phyloP scores from a whole-genome alignment of 257 asterid genomes.

The Lycium barbarum region DNA sequence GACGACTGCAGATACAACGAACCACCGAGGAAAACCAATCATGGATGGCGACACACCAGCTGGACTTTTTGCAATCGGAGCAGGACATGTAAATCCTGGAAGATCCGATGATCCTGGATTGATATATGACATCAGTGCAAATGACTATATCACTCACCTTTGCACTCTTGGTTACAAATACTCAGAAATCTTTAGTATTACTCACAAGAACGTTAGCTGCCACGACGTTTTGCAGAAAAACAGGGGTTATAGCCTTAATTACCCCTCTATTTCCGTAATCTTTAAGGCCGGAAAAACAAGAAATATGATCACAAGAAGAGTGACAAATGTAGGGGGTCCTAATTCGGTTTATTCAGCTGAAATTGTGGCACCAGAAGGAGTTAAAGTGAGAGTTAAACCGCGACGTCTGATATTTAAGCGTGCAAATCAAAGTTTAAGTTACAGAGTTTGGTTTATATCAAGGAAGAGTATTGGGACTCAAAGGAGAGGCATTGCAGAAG shows the following conservation, averaged over 20 bases:
- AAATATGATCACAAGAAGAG: constrained; percentile 59
- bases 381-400: constrained; percentile 73
- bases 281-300: constrained; percentile 60
- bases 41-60: constrained; percentile 85
- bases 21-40: constrained; percentile 74
- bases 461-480: constrained; percentile 47
- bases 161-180: constrained; percentile 70
- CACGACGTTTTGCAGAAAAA: constrained; percentile 54
- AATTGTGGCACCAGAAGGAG: constrained; percentile 79
- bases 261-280: constrained; percentile 74
- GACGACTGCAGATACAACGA: constrained; percentile 53
- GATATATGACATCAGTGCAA: constrained; percentile 69
- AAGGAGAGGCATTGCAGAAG: constrained; percentile 50
- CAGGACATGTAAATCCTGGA: constrained; percentile 89
- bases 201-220: constrained; percentile 87
- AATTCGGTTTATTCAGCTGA: constrained; percentile 44
- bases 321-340: constrained; percentile 76
- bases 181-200: constrained; percentile 72
- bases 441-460: constrained; percentile 69
- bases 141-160: constrained; percentile 72
- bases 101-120: constrained; percentile 83
- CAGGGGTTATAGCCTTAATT: constrained; percentile 84
- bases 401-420: constrained; percentile 56
- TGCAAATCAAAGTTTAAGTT: constrained; percentile 67
- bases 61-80: constrained; percentile 73